phyloP scores from a whole-genome alignment of 768 basidiomycete species.

The Hypholoma sublateritium region DNA sequence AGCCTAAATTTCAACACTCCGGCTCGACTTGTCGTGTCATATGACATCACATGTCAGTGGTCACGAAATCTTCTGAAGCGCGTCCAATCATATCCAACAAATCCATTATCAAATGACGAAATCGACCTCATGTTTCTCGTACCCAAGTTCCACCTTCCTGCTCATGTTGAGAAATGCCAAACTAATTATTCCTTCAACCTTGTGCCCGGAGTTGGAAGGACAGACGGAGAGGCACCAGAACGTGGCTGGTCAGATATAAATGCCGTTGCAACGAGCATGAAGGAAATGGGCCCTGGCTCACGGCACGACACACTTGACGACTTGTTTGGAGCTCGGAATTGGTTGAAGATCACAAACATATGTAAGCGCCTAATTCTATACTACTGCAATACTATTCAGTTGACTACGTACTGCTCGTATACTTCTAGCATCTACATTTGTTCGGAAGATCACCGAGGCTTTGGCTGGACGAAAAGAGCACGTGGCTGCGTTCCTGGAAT shows the following conservation, averaged over 20 bases:
- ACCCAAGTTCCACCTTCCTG: neutral
- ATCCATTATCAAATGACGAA: neutral
- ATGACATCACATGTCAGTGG: slow-evolving; percentile 13
- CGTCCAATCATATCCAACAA: neutral
- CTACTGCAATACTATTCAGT: neutral
- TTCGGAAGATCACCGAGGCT: slow-evolving; percentile 6
- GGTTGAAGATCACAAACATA: slow-evolving; percentile 2
- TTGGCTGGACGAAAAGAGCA: slow-evolving; percentile 1
- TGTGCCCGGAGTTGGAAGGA: slow-evolving; percentile 4
- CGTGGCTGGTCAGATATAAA: slow-evolving; percentile 8
- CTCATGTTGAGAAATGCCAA: neutral
- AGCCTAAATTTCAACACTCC: neutral
- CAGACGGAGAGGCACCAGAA: slow-evolving; percentile 9
- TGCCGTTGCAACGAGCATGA: slow-evolving; percentile 6
- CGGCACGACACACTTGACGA: slow-evolving; percentile 10
- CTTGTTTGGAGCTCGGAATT: slow-evolving; percentile 8
- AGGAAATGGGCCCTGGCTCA: slow-evolving; percentile 11
- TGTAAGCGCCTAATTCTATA: neutral
- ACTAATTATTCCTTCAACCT: slow-evolving; percentile 8
- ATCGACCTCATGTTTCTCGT: neutral
- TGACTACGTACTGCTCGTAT: neutral
- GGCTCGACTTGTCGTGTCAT: slow-evolving; percentile 4
- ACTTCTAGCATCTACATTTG: slow-evolving; percentile 6
- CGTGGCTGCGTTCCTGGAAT: slow-evolving; percentile 6
- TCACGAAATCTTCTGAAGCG: neutral